Evolutionary conservation across 352 stramenopile genomes (phyloP), one percentile per base, ranked within the genome.

Genomic region (Phytopythium chamaehyphon): DNA sequence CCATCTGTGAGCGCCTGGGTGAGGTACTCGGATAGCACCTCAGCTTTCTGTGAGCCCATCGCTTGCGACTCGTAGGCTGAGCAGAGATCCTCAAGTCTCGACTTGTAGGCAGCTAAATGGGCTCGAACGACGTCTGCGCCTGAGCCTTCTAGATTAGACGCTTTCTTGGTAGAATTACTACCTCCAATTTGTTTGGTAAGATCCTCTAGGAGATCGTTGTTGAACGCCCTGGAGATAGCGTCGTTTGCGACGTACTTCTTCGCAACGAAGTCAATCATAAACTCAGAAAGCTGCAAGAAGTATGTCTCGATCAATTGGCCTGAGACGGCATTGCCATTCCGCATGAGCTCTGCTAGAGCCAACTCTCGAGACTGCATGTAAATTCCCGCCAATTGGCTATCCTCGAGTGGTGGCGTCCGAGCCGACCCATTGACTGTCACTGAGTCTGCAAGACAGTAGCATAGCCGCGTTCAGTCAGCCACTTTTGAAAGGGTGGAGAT

Each of bases 201-300:
- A 35, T 81, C 71, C 36, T 75, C 58, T 1, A 87, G 61, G 10
- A 89, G 39, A 1, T 47, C 51, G 18, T 66, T 69, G 52, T 88
- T 87, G 55, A 70, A 87, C 10, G 56, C 35, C 14, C 51, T 59
- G 2, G 75, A 87, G 9, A 52, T 37, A 15, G 42, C 37, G 40
- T 83, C 65, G 16, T 80, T 79, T 12, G 68, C 59, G 1, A 38
- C 14, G 22, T 75, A 72, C 6, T 65, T 63, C 12, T 56, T 51
- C 24, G 64, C 19, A 11, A 86, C 44, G 18, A 51, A 55, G 2
- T 69, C 62, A 2, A 83, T 33, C 54, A 71, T 73, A 38, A 72
- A 90, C 11, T 79, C 64, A 1, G 71, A 76, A 7, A 90, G 61
- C n/a, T 79, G 69, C 3, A 70, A 51, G 22, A 63, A 55, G 39